Percentiles rank a stretch among this genome's conserved stretches.
These are phyloP conservation scores for Stellera chamaejasme DNA, from an alignment of 345 rosid species.

Conservation along the genomic window DNA sequence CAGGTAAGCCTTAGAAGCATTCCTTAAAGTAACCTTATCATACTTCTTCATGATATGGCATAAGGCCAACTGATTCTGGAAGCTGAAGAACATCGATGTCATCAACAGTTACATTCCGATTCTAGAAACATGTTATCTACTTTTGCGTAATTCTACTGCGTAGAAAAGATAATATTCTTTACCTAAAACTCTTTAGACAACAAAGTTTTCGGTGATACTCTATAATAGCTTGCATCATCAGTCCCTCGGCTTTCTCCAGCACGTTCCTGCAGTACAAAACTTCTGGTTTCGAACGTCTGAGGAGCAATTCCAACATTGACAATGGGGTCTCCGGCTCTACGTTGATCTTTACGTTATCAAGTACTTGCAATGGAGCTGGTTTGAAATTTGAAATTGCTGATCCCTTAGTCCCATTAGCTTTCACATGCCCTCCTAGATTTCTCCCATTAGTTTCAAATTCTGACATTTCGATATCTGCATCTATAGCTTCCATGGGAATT, in stretches of 20 bases:
- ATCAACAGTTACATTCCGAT: neutral
- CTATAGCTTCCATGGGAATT: conserved; percentile 20
- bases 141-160: neutral
- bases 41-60: conserved; percentile 88
- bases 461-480: conserved; percentile 19
- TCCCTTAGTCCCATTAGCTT: neutral
- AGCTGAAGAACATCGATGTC: conserved; percentile 26
- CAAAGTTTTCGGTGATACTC: conserved; percentile 56
- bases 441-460: conserved; percentile 9
- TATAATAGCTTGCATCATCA: conserved; percentile 34
- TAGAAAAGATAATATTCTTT: neutral
- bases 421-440: neutral
- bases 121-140: neutral
- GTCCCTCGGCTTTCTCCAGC: conserved; percentile 38
- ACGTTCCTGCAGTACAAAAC: conserved; percentile 29
- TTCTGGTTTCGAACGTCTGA: conserved; percentile 20
- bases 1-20: conserved; percentile 54
- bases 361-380: conserved; percentile 30
- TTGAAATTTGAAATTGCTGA: conserved; percentile 7
- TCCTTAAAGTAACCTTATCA: conserved; percentile 69
- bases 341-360: conserved; percentile 41
- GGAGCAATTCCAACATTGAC: conserved; percentile 26
- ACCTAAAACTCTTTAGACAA: conserved; percentile 55
- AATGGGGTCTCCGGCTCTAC: conserved; percentile 35
- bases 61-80: conserved; percentile 62